A percentile compares a stretch with the other conserved stretches of the same genome.
These are phyloP conservation scores for Cinnamomum chago DNA, from an alignment of 164 flowering plant species.

Conservation along the genomic window DNA sequence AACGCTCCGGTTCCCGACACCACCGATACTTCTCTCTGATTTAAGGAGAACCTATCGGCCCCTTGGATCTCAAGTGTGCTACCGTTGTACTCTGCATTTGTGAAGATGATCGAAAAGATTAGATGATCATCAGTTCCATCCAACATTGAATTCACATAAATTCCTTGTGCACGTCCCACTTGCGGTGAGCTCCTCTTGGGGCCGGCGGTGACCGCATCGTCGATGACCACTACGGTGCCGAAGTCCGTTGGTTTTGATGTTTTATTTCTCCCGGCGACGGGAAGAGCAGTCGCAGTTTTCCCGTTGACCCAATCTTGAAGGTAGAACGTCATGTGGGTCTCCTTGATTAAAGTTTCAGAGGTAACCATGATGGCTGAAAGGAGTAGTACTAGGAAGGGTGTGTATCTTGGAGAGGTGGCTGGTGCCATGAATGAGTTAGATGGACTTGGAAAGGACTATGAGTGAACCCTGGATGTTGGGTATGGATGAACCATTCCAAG, in stretches of 20 bases:
- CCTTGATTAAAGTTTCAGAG: neutral
- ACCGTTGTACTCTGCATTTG: conserved; percentile 7
- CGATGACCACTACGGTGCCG: conserved; percentile 8
- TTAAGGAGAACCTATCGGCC: neutral
- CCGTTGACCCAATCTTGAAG: conserved; percentile 9
- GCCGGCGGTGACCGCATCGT: conserved; percentile 10
- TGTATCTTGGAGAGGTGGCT: neutral
- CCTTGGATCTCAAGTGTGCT: neutral
- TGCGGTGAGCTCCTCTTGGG: neutral
- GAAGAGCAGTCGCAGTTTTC: neutral
- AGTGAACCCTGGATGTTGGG: too few species aligned
- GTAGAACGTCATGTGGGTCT: conserved; percentile 12
- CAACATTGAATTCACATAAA: too few species aligned
- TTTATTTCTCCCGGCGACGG: neutral
- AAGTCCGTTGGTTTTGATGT: neutral
- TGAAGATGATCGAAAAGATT: conserved; percentile 4
- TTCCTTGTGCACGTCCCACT: neutral
- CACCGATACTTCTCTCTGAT: conserved; percentile 10
- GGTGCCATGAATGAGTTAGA: neutral
- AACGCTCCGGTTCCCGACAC: conserved; percentile 11
- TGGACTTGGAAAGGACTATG: neutral
- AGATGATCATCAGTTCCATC: neutral
- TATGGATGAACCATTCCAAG: too few species aligned
- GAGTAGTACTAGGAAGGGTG: neutral
- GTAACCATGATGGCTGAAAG: neutral